Evolutionary conservation across 2,329 filamentous ascomycete species (phyloP), one percentile per base, ranked within the genome.

Genomic region (Stachybotrys echinatus): DNA sequence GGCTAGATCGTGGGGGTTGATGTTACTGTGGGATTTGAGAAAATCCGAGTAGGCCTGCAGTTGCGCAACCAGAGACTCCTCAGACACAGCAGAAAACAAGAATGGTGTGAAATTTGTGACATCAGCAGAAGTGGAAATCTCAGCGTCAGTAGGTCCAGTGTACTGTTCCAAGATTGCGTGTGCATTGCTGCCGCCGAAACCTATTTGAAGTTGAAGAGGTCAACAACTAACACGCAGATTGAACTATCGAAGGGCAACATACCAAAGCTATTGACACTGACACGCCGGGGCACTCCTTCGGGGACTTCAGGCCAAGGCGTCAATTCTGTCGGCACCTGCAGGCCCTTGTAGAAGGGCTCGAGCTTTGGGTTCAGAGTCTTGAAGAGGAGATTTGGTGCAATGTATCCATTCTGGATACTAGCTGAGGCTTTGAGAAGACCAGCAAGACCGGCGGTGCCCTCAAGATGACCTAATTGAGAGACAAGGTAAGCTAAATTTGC

Each of bases 151-250:
- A 43, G 19, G 5, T 47, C 27, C 12, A 6, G 21, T 17, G 39
- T 56, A 54, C 12, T 44, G 37, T 51, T 68, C 67, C 6, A 73
- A 52, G 10, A 76, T 69, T 0, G 65, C 64, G 49, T 75, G 73
- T 2, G 67, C 69, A 52, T 75, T 76, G n/a, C 73, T 69, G 22
- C 66, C 71, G 18, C 69, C 72, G 44, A 70, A 74, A 42, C 40
- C 40, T 42, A 37, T n/a, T n/a, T n/a, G n/a, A 37, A n/a, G 31
- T 37, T n/a, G 31, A 37, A n/a, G n/a, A 37, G 10, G n/a, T 37
- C 31, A 37, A 37, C n/a, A 37, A 37, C 31, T 37, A n/a, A 37
- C 31, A 37, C n/a, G 10, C 31, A 37, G 31, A 37, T 37, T n/a
- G n/a, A 10, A 37, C 31, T 37, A 37, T 37, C 31, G 31, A 37